These are phyloP conservation scores for Rhazya stricta DNA, from an alignment of 257 asterid species.

Conservation along the genomic window DNA sequence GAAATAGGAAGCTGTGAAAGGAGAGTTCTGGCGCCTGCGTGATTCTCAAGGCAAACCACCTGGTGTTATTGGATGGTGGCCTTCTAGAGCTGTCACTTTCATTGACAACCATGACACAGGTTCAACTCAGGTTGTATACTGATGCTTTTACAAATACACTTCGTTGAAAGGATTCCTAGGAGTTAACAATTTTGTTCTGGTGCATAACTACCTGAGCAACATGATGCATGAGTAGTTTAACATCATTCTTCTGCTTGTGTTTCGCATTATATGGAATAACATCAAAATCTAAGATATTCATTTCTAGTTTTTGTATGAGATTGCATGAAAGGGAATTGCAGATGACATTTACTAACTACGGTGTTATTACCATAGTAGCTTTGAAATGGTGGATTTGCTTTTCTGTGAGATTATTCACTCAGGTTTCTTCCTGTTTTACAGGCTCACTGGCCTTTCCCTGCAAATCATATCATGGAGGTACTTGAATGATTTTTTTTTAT, in stretches of 20 bases:
- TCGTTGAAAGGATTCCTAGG: background rate
- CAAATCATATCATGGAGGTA: slow-evolving; percentile 88
- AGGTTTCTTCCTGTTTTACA: slow-evolving; percentile 30
- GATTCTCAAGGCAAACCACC: slow-evolving; percentile 87
- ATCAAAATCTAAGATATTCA: background rate
- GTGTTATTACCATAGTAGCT: background rate
- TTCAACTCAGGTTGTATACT: slow-evolving; percentile 70
- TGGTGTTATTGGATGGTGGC: slow-evolving; percentile 96
- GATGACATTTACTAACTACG: background rate
- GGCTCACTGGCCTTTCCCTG: slow-evolving; percentile 98
- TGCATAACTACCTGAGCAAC: background rate
- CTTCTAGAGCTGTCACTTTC: slow-evolving; percentile 89
- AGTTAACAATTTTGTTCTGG: background rate
- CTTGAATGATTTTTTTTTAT: slow-evolving; percentile 3
- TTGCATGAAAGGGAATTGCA: background rate
- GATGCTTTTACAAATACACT: background rate
- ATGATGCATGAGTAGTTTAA: background rate
- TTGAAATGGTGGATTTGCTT: background rate
- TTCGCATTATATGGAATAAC: background rate
- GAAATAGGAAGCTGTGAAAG: slow-evolving; percentile 86
- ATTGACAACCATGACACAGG: slow-evolving; percentile 97
- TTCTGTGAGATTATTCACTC: slow-evolving; percentile 4
- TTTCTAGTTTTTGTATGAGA: slow-evolving; percentile 3
- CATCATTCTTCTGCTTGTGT: background rate
- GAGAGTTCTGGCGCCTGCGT: slow-evolving; percentile 86